phyloP scores from a whole-genome alignment of 768 basidiomycete species.

The Leccinum barrowsii region DNA sequence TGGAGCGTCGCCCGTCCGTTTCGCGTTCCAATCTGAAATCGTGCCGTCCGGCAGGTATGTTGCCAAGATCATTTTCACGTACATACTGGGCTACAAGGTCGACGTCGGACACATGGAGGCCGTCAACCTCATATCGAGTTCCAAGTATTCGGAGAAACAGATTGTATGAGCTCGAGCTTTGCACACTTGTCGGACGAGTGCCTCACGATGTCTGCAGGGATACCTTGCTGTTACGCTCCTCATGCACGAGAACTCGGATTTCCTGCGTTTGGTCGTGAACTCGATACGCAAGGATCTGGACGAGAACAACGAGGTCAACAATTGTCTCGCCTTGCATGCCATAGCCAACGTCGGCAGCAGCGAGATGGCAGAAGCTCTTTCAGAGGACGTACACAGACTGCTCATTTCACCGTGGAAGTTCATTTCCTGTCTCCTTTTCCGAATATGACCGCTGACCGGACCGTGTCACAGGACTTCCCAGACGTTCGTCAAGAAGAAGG shows the following conservation, averaged over 20 bases:
- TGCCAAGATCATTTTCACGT: slow-evolving; percentile 98
- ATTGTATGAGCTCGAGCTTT: slow-evolving; percentile 60
- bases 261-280: slow-evolving; percentile 94
- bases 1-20: slow-evolving; percentile 7
- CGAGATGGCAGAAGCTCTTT: slow-evolving; percentile 97
- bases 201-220: slow-evolving; percentile 51
- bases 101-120: slow-evolving; percentile 99
- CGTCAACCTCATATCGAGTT: slow-evolving; percentile 92
- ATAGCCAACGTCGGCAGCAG: slow-evolving; percentile 97
- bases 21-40: slow-evolving; percentile 15
- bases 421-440: neutral
- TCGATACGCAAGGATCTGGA: slow-evolving; percentile 97
- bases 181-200: neutral
- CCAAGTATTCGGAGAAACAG: slow-evolving; percentile 98
- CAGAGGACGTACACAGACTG: slow-evolving; percentile 89
- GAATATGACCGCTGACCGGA: slow-evolving; percentile 15
- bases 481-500: slow-evolving; percentile 97
- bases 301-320: slow-evolving; percentile 90
- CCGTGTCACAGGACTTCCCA: slow-evolving; percentile 70
- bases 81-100: slow-evolving; percentile 98
- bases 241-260: slow-evolving; percentile 99
- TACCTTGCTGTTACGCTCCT: slow-evolving; percentile 95
- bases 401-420: slow-evolving; percentile 86
- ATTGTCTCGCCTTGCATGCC: slow-evolving; percentile 94
- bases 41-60: slow-evolving; percentile 65